Evolutionary conservation across 2,329 filamentous ascomycete species (phyloP), one percentile per base, ranked within the genome.

Genomic region (Neofusicoccum laricinum): DNA sequence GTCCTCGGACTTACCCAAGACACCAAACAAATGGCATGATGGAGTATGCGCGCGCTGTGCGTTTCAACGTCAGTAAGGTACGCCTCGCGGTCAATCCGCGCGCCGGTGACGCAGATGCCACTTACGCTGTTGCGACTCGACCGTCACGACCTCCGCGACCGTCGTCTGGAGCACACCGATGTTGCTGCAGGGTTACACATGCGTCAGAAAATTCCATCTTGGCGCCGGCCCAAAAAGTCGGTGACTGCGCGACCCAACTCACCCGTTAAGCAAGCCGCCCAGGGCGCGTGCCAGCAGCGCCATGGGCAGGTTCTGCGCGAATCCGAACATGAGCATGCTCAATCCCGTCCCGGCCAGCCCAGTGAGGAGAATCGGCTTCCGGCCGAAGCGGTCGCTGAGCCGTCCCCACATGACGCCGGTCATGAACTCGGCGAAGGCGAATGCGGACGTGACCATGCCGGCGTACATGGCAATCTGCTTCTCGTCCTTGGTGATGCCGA

Each of bases 11-110:
- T 79, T 82, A 92, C 83, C 95, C 95, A 73, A 99, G 85, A 75
- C 93, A 97, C 95, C 95, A 99, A 30, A 98, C 92, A 75, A 97
- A 92, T 6, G 95, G 95, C 93, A 99, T 97, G 70, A 98, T 93
- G 12, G 94, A 92, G 79, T 96, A 99, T 57, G 94, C 95, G 71
- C 92, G 55, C 30, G 91, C 69, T 93, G 90, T 93, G 66, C 65
- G 41, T 64, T 64, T 64, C 49, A 62, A 32, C 64, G 50, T 77
- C 69, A 77, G 71, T 67, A 61, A 55, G 53, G 63, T 61, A 55
- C 61, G 34, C 64, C 40, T 32, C 53, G 67, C 21, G 68, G 62
- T 15, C 43, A 53, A 51, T 11, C 41, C 51, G 43, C 50, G 30
- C 19, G 11, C 30, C 49, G 40, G 32, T 59, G 55, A 59, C 41